Percentiles rank a stretch among this genome's conserved stretches.
phyloP scores from a whole-genome alignment of 2,329 filamentous ascomycete genomes.

The Ramichloridium luteum region DNA sequence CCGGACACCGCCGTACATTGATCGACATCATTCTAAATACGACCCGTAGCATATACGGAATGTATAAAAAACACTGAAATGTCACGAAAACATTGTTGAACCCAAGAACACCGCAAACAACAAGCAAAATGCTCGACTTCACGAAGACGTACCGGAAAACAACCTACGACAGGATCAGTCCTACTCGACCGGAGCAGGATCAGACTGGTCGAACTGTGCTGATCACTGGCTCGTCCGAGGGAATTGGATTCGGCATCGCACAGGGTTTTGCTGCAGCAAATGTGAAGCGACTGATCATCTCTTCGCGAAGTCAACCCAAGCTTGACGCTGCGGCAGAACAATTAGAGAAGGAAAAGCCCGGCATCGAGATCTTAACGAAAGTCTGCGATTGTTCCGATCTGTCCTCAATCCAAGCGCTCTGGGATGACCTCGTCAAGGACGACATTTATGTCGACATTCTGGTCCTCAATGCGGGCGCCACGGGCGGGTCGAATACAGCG shows the following conservation, averaged over 20 bases:
- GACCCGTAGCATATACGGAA: no score
- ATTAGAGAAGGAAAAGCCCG: conserved; percentile 1
- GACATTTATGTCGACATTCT: conserved; percentile 4
- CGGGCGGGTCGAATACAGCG: conserved; percentile 2
- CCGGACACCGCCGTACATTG: no score
- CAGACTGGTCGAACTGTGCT: conserved; percentile 6
- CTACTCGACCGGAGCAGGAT: conserved; percentile 2
- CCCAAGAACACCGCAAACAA: no score
- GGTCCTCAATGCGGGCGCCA: conserved; percentile 3
- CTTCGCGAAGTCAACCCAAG: conserved; percentile 4
- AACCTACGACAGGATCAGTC: conserved; percentile 5
- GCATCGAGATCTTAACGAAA: conserved; percentile 1
- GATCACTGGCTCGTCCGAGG: conserved; percentile 5
- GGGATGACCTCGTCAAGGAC: conserved; percentile 1
- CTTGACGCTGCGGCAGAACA: conserved; percentile 3
- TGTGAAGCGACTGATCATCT: conserved; percentile 4
- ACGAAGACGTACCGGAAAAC: conserved; percentile 6
- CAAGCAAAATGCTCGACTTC: conserved; percentile 26
- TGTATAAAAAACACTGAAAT: no score
- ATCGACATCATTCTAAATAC: conserved; percentile 1
- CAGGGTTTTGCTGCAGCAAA: conserved; percentile 3
- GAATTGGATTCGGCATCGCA: conserved; percentile 6
- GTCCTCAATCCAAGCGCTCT: conserved; percentile 1
- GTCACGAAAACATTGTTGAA: no score
- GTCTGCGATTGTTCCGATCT: conserved; percentile 4